Base-by-base conservation (phyloP, 2,329 filamentous ascomycete genomes). In the Diaporthe batatas region DNA sequence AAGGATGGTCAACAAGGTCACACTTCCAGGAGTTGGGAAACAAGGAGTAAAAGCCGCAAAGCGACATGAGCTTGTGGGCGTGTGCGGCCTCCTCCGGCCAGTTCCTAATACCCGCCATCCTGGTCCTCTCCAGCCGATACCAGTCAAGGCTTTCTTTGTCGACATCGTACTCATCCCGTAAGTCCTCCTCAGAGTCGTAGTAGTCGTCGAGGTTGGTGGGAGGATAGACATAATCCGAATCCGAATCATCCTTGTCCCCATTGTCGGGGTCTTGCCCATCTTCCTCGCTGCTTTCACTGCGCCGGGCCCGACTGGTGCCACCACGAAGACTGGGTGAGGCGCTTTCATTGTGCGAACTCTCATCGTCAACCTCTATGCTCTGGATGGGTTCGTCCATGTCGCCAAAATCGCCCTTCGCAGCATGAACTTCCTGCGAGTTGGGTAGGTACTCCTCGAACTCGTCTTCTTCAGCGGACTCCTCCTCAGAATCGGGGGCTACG, bases 331-430 rank as follows among this genome's bases (percentile, higher is more conserved):
- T 54, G 53, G 68, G 44, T 14, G 68, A 62, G 57, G 44, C 55
- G 32, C 23, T 58, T 8, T 16, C 12, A 4, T 21, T 42, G 68
- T 42, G 47, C 14, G 25, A 39, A 62, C 7, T 32, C 25, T 70
- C 68, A 53, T 54, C 68, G 34, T 70, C 23, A 18, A 88, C 77
- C 88, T 88, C 67, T 80, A 78, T 6, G 77, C 76, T 5, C 86
- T 88, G 12, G 88, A 81, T 11, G 86, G 87, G 58, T 82, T 80
- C 12, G 79, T 79, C 1, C 85, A 83, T 10, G 86, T 42, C 64
- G 34, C 39, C 55, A n/a, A 42, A 11, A 47, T 25, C 11, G 32
- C n/a, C 29, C 12, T 25, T 21, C 32, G 18, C 25, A 29, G 39
- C 6, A 36, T n/a, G n/a, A 3, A 21, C 36, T 51, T 12, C 14